phyloP scores from a whole-genome alignment of 179 eudicot species.

The Heliamphora pulchella region DNA sequence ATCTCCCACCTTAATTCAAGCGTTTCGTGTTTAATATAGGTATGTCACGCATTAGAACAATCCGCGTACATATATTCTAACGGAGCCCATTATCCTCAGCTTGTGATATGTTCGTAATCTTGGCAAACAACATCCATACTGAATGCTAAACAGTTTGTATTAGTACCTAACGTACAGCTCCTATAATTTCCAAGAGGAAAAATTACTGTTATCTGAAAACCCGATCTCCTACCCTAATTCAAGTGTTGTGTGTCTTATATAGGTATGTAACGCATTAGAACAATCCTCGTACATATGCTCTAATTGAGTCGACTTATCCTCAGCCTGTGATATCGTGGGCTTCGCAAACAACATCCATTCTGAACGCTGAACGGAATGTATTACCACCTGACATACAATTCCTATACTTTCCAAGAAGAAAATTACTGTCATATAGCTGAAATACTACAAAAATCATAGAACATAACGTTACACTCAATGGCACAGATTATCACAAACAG shows the following conservation, averaged over 20 bases:
- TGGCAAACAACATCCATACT: neutral
- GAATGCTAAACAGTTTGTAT: neutral
- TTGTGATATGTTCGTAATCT: neutral
- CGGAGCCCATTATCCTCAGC: neutral
- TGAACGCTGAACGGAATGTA: neutral
- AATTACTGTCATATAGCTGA: neutral
- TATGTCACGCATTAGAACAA: neutral
- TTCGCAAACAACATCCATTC: neutral
- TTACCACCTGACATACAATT: neutral
- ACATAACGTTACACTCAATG: neutral
- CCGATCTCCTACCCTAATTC: neutral
- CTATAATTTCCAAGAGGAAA: neutral
- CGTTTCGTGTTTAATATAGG: neutral
- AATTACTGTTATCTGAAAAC: too few relatives aligned
- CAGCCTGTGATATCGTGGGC: neutral
- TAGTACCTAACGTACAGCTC: neutral
- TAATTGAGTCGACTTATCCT: neutral
- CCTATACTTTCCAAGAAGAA: neutral
- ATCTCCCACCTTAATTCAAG: neutral
- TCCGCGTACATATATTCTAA: neutral
- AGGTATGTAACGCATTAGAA: neutral
- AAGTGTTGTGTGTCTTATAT: neutral
- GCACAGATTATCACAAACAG: neutral
- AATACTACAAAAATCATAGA: neutral
- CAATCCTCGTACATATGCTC: neutral